A percentile compares a stretch with the other conserved stretches of the same genome.
Evolutionary conservation across 192 early-diverging fungal species (phyloP).

Genomic region (Podila verticillata): DNA sequence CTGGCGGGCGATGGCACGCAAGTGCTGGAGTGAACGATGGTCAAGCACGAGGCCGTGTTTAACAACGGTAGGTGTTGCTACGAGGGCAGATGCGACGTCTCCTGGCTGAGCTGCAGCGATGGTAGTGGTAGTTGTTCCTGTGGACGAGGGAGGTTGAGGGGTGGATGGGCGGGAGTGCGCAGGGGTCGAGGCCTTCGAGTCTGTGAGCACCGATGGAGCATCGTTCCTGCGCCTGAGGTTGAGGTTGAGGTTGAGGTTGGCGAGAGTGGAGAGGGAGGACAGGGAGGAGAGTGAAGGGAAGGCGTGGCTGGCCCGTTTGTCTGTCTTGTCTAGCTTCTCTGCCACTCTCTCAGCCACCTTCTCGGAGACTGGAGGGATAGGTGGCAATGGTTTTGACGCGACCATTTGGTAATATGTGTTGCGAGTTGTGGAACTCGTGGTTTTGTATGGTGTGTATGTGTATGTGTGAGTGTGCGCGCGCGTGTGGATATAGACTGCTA

Average conservation of each 20-base stretch:
- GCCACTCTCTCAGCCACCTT: background rate
- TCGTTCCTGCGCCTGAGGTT: conserved; percentile 23
- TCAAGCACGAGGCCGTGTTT: conserved; percentile 12
- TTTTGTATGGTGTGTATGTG: background rate
- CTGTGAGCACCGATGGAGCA: background rate
- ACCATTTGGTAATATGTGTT: conserved; percentile 3
- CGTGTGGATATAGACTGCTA: no score
- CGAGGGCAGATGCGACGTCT: background rate
- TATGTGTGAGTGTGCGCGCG: background rate
- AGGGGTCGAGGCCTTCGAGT: background rate
- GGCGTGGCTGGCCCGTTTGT: conserved; percentile 2
- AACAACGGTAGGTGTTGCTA: background rate
- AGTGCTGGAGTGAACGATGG: conserved; percentile 34
- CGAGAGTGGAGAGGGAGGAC: conserved; percentile 1
- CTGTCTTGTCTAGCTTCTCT: background rate
- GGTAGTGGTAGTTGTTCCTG: background rate
- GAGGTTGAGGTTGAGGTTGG: conserved; percentile 23
- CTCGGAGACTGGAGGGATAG: conserved; percentile 29
- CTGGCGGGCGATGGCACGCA: conserved; percentile 46
- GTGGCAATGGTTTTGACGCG: conserved; percentile 45
- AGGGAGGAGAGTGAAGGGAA: conserved; percentile 10
- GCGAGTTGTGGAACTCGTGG: no score
- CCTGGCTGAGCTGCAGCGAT: background rate
- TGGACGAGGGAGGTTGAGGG: background rate
- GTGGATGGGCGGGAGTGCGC: conserved; percentile 1